Conservation (phyloP, 352 stramenopile genomes). For the Globisporangium polare region DNA sequence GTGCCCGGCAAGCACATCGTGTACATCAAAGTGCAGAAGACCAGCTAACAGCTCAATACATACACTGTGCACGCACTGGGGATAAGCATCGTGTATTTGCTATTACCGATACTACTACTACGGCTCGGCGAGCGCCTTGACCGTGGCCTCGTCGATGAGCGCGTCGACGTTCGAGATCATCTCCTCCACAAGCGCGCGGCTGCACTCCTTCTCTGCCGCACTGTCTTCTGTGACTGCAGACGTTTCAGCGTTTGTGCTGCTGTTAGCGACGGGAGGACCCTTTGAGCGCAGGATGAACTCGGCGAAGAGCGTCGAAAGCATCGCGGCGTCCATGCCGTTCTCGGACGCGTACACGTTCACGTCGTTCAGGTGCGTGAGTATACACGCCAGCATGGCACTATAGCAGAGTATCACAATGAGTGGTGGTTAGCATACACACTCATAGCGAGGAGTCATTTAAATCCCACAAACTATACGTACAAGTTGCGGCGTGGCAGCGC, state of each 20-base stretch:
- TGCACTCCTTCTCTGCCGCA: constrained; percentile 13
- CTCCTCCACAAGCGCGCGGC: constrained; percentile 41
- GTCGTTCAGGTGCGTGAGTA: constrained; percentile 83
- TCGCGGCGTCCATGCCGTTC: constrained; percentile 63
- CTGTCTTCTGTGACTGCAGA: constrained; percentile 13
- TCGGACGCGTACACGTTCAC: constrained; percentile 73
- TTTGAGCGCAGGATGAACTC: constrained; percentile 50
- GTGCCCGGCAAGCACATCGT: constrained; percentile 76
- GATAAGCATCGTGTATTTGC: background rate
- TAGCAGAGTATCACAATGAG: background rate
- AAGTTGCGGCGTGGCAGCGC: constrained; percentile 60
- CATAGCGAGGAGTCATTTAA: background rate
- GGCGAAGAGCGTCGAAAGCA: constrained; percentile 48
- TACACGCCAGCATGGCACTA: constrained; percentile 62
- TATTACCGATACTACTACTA: background rate
- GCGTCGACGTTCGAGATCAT: constrained; percentile 74
- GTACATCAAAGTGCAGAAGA: constrained; percentile 56
- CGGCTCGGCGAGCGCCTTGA: constrained; percentile 38
- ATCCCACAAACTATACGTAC: constrained; percentile 21
- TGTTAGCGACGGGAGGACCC: background rate
- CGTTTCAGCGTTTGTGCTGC: constrained; percentile 1
- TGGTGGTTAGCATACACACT: background rate
- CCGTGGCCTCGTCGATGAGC: constrained; percentile 71
- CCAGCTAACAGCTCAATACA: background rate
- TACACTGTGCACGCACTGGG: background rate